Evolutionary conservation across 2,329 filamentous ascomycete species (phyloP), one percentile per base, ranked within the genome.

Genomic region (Aureobasidium melanogenum): DNA sequence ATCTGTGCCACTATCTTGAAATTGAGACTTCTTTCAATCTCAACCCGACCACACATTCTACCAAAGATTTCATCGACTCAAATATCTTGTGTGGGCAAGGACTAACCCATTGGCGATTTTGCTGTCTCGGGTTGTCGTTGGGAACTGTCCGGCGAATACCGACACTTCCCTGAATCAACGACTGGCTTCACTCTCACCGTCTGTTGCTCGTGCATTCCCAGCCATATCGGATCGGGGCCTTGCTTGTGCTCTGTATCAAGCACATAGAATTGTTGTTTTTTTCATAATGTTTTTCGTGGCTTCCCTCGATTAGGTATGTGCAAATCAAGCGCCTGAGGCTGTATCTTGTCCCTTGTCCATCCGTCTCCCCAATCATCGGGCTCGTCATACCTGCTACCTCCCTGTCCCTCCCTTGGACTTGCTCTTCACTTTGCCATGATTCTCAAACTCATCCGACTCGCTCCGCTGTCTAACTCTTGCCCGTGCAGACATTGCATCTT

Each of bases 231-330:
- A 32, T 12, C 15, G 24, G 19, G 12, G 3, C 38, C 22, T 22
- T 57, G 28, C 30, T 57, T 19, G 43, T 56, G 38, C 48, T 17
- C 30, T 56, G 38, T 43, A 22, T 19, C n/a, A 26, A 24, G 24
- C 24, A 19, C 28, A 36, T 28, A 36, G 5, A 26, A 4, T 22
- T 47, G 30, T 47, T 47, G 30, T 47, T 56, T 22, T 56, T 22
- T 47, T 28, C 44, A 28, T 46, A 26, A 56, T 56, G 52, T 56
- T 46, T 56, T 46, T 14, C 17, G n/a, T 32, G 38, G 38, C 38
- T 56, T 56, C 28, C 7, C 36, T 47, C 19, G 19, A 24, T 36
- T 57, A 57, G 54, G 54, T 57, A 57, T 43, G 54, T 57, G 54
- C 52, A 46, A 36, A 9, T 7, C 52, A 56, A 44, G 52, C 39